Percentiles rank a stretch among this genome's conserved stretches.
Conservation (phyloP, 345 rosid genomes). For the Salix dunnii region DNA sequence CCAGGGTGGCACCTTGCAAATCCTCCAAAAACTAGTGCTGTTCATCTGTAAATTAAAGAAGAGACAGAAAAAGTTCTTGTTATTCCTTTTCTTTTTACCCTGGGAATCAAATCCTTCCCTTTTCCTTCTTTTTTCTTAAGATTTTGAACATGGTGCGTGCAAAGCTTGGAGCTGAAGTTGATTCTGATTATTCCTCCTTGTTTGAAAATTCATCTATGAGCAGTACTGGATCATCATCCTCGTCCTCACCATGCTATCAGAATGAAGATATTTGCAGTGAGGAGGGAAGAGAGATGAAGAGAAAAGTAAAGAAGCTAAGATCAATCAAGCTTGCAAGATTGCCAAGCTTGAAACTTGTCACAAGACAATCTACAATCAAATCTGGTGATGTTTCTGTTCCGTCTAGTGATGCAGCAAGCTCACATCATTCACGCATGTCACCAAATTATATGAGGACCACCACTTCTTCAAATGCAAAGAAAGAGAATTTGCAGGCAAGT, state of each 20-base stretch:
- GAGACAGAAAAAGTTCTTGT: not conserved
- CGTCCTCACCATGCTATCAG: not conserved
- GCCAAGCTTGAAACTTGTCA: constrained; percentile 33
- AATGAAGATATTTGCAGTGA: not conserved
- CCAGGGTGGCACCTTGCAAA: not conserved
- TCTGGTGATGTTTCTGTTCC: constrained; percentile 24
- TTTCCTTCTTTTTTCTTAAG: not conserved
- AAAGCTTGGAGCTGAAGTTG: constrained; percentile 10
- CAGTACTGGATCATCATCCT: not conserved
- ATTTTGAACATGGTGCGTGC: not conserved
- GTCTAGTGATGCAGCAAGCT: constrained; percentile 35
- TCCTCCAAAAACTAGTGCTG: not conserved
- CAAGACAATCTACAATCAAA: constrained; percentile 22
- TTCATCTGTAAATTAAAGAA: not conserved
- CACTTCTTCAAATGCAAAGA: constrained; percentile 28
- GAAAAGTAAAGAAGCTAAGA: constrained; percentile 40
- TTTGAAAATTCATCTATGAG: not conserved
- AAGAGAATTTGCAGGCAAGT: constrained; percentile 42
- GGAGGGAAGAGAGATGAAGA: constrained; percentile 17
- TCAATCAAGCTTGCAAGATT: constrained; percentile 38
- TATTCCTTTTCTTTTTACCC: not conserved
- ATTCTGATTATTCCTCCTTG: not conserved
- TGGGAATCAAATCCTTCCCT: not conserved
- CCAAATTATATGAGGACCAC: constrained; percentile 30
- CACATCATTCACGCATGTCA: constrained; percentile 32